phyloP scores from a whole-genome alignment of 164 flowering plant species.

The Magnolia sinica region DNA sequence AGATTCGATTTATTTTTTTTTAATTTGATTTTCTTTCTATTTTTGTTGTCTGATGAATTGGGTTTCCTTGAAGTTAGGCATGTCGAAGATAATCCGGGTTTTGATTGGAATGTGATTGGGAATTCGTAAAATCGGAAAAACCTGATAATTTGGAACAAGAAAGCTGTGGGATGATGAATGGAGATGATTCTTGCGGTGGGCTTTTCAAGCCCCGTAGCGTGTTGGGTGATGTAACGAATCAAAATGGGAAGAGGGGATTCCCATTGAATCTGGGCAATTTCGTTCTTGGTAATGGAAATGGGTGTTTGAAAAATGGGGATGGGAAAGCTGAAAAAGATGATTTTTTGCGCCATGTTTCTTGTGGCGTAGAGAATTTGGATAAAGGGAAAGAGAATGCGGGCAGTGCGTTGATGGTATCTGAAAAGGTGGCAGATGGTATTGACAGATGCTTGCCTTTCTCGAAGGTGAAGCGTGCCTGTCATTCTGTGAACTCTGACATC shows the following conservation, averaged over 20 bases:
- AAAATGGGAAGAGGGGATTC: constrained; percentile 38
- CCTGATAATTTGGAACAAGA: neutral
- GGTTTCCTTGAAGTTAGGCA: neutral
- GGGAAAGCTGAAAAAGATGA: constrained; percentile 13
- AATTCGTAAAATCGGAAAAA: neutral
- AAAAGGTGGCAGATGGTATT: constrained; percentile 1
- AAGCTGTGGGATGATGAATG: neutral
- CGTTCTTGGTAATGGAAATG: constrained; percentile 14
- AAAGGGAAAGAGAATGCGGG: constrained; percentile 16
- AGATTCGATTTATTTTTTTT: neutral
- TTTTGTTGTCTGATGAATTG: neutral
- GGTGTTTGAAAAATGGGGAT: constrained; percentile 12
- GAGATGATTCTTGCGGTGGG: constrained; percentile 22
- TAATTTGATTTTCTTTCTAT: no score
- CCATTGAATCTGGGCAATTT: constrained; percentile 19
- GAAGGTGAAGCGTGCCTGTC: constrained; percentile 15
- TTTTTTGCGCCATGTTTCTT: constrained; percentile 22
- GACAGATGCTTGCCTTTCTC: constrained; percentile 2
- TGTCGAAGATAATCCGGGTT: neutral
- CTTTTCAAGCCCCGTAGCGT: constrained; percentile 24
- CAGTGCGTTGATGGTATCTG: neutral
- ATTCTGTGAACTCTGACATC: neutral
- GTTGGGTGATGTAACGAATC: constrained; percentile 61
- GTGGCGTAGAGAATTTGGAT: constrained; percentile 28
- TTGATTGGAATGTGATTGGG: neutral